phyloP scores from a whole-genome alignment of 768 basidiomycete species.

The Kwoniella newhampshirensis region DNA sequence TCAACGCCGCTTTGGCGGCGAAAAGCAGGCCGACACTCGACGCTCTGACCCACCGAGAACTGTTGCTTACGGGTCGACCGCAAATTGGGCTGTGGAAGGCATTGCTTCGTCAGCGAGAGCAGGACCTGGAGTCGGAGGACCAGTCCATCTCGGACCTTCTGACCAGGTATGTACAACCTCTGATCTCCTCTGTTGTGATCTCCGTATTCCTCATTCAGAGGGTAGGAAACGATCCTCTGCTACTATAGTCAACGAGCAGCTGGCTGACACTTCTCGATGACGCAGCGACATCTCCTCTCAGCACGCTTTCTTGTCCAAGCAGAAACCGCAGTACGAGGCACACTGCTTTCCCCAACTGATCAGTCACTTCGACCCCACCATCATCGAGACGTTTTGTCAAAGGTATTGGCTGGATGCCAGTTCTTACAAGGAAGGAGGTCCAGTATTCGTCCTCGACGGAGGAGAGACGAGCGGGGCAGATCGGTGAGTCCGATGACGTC shows the following conservation, averaged over 20 bases:
- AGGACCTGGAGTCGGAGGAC: background rate
- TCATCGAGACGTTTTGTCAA: conserved; percentile 70
- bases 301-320: background rate
- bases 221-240: too few species aligned
- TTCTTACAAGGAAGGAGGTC: conserved; percentile 72
- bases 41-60: conserved; percentile 22
- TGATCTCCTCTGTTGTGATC: background rate
- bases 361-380: conserved; percentile 68
- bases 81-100: conserved; percentile 42
- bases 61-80: conserved; percentile 40
- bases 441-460: conserved; percentile 86
- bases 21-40: conserved; percentile 18
- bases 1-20: background rate
- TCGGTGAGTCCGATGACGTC: conserved; percentile 47
- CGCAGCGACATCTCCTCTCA: conserved; percentile 5
- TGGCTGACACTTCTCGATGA: background rate
- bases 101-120: conserved; percentile 17
- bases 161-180: background rate
- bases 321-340: conserved; percentile 28
- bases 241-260: too few species aligned
- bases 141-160: background rate
- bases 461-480: conserved; percentile 87
- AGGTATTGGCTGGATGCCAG: conserved; percentile 89
- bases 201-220: background rate
- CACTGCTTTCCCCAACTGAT: conserved; percentile 77